phyloP scores from a whole-genome alignment of 371 early-diverging fungal genomes.

The Mortierella sp. region DNA sequence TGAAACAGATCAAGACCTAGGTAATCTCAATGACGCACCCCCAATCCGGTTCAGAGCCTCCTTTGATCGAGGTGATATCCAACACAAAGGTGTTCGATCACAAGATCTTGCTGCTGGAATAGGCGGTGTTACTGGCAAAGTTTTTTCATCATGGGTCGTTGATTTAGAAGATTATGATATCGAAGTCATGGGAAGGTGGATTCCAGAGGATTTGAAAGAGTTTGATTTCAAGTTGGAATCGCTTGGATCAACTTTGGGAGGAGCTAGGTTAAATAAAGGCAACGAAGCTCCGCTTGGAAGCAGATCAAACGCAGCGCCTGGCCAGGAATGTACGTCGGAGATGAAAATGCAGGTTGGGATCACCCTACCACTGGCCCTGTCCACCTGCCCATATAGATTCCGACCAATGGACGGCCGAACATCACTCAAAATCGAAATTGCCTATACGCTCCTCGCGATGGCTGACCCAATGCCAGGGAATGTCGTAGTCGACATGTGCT shows the following conservation, averaged over 20 bases:
- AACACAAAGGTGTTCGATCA: slow-evolving; percentile 48
- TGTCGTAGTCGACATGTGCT: slow-evolving; percentile 41
- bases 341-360: slow-evolving; percentile 39
- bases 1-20: background rate
- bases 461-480: slow-evolving; percentile 33
- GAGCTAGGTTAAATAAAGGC: background rate
- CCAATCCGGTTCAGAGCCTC: slow-evolving; percentile 36
- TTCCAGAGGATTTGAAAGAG: slow-evolving; percentile 14
- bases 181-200: slow-evolving; percentile 40
- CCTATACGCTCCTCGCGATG: slow-evolving; percentile 33
- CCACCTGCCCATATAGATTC: slow-evolving; percentile 42
- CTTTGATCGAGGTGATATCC: slow-evolving; percentile 43
- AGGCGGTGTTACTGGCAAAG: slow-evolving; percentile 30
- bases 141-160: slow-evolving; percentile 46
- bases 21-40: background rate
- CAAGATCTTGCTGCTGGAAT: slow-evolving; percentile 46
- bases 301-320: background rate
- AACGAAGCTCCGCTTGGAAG: too few species aligned
- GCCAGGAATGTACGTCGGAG: background rate
- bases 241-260: too few species aligned
- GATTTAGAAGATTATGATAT: slow-evolving; percentile 38
- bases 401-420: slow-evolving; percentile 46
- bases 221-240: slow-evolving; percentile 5
- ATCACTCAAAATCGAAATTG: slow-evolving; percentile 46
- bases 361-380: slow-evolving; percentile 31